Base-by-base conservation (phyloP, 2,329 filamentous ascomycete species). In the Ascochyta fabae region DNA sequence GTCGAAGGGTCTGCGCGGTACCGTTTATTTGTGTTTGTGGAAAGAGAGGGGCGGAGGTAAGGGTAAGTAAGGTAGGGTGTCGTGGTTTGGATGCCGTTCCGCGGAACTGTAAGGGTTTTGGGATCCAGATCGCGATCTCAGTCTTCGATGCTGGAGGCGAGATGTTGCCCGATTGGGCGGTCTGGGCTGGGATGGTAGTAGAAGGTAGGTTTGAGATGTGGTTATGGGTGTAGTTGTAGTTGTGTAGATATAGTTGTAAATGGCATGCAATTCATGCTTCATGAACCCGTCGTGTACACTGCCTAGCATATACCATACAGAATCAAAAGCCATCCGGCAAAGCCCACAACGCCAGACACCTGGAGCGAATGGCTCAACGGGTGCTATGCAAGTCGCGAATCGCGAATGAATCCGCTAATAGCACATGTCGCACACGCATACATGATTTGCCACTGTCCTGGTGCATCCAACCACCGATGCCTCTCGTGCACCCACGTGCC, bases 261-360 rank as follows among this genome's bases (percentile, higher is more conserved):
- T 19, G 27, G 9, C 31, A 26, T 7, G 26, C 42, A 36, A 47
- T 40, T 47, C 29, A 23, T 42, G 35, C 29, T 36, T 46, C 49
- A 19, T 47, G 29, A 19, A 19, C 36, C 39, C n/a, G 47, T 42
- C 38, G 19, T 53, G 33, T 43, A 53, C 43, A 29, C 27, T 26
- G 4, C 26, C 8, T 45, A 45, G n/a, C 42, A 44, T 40, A 40
- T 46, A 42, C 36, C 35, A 16, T 41, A 39, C 38, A 48, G 7
- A n/a, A 15, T 23, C 34, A 39, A 48, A 53, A 54, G 45, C 47
- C 41, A 43, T 31, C 29, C 29, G 29, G 12, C 29, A 47, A 41
- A 56, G 45, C 47, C 41, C 47, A 43, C 46, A 56, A 56, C 53
- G 47, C 53, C 53, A 47, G 48, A 56, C 53, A 56, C 53, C 53